These are phyloP conservation scores for Ustilago xerochloae DNA, from an alignment of 1,284 basidiomycete genomes.

Conservation along the genomic window DNA sequence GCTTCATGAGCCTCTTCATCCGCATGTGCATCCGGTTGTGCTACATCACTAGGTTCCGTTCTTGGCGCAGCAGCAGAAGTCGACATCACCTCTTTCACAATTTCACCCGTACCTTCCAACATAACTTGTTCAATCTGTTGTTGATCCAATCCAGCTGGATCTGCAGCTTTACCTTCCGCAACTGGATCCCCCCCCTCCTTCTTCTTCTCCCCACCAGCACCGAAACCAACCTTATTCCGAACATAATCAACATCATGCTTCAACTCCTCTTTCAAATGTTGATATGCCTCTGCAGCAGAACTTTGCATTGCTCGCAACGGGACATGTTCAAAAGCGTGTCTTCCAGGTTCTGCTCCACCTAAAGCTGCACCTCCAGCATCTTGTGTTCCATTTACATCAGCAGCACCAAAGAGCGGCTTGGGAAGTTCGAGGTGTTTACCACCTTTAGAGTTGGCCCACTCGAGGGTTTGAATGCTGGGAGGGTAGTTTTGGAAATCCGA, in stretches of 20 bases:
- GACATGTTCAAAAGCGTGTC: constrained; percentile 46
- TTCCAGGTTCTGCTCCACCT: constrained; percentile 35
- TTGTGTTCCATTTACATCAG: constrained; percentile 10
- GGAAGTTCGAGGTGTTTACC: neutral
- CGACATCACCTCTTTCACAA: constrained; percentile 1
- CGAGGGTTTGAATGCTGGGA: constrained; percentile 41
- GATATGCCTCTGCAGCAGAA: constrained; percentile 18
- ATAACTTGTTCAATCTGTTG: constrained; percentile 56
- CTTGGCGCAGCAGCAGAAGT: neutral
- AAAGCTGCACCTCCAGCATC: constrained; percentile 11
- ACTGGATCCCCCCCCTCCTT: constrained; percentile 9
- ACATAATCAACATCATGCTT: constrained; percentile 35
- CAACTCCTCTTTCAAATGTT: constrained; percentile 29
- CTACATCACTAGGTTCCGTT: constrained; percentile 19
- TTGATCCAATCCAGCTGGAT: constrained; percentile 53
- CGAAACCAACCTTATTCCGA: constrained; percentile 27
- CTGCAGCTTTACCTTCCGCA: constrained; percentile 16
- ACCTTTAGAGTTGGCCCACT: constrained; percentile 18
- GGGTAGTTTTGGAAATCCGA: constrained; percentile 48
- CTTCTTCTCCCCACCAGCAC: neutral
- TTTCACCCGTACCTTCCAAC: constrained; percentile 49
- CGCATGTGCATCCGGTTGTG: constrained; percentile 30
- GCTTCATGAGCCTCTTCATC: constrained; percentile 48
- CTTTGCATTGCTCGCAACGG: constrained; percentile 38
- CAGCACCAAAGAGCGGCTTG: neutral